Conservation (phyloP, 768 basidiomycete species). For the Mycena olivaceomarginata region DNA sequence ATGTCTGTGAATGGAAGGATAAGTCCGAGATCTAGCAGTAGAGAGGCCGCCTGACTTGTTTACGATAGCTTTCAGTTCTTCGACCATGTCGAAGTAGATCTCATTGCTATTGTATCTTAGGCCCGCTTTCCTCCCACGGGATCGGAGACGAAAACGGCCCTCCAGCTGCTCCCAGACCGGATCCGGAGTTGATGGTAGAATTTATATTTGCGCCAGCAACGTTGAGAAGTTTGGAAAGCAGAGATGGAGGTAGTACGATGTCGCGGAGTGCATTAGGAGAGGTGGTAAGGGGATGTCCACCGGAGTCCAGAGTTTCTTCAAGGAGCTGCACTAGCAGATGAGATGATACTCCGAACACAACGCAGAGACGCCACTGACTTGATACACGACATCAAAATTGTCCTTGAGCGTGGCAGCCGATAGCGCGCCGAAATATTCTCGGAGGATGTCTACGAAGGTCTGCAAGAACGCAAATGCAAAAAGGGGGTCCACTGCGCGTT, state of each 20-base stretch:
- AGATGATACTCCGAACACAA: constrained; percentile 11
- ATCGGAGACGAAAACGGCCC: constrained; percentile 90
- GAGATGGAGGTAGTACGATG: constrained; percentile 94
- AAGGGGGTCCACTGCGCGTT: constrained; percentile 84
- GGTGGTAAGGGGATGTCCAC: constrained; percentile 94
- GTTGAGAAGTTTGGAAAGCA: constrained; percentile 83
- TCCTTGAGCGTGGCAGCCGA: constrained; percentile 89
- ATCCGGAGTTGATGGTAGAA: constrained; percentile 66
- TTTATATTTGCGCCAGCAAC: constrained; percentile 72
- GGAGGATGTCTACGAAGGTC: constrained; percentile 88
- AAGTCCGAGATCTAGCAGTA: constrained; percentile 11
- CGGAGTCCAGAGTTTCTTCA: constrained; percentile 96
- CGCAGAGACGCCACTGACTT: constrained; percentile 68
- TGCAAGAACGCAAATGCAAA: constrained; percentile 93
- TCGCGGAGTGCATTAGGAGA: constrained; percentile 93
- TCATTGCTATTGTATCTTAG: constrained; percentile 92
- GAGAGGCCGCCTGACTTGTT: constrained; percentile 73
- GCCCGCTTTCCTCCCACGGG: constrained; percentile 93
- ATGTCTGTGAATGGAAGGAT: constrained; percentile 65
- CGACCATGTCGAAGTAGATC: constrained; percentile 93
- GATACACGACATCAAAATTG: constrained; percentile 97
- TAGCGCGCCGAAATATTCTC: constrained; percentile 92
- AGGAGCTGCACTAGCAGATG: constrained; percentile 74
- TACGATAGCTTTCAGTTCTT: constrained; percentile 87
- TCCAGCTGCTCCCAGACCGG: constrained; percentile 61